Conservation (phyloP, 805 yeast species). For the Naumovozyma baii region DNA sequence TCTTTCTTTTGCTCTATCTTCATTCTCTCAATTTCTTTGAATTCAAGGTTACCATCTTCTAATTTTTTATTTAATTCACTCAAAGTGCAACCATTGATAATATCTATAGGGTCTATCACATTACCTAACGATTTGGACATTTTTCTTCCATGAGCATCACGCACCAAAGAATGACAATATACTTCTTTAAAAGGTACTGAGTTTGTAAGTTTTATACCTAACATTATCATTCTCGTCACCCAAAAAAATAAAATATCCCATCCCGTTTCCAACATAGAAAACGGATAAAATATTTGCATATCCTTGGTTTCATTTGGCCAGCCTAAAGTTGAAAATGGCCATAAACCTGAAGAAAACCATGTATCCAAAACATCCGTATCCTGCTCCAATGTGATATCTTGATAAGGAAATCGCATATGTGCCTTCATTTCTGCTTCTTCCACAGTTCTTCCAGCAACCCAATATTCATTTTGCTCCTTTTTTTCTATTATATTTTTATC, state of each 20-base stretch:
- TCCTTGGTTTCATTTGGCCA: constrained; percentile 81
- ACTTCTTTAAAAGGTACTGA: constrained; percentile 87
- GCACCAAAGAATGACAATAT: constrained; percentile 94
- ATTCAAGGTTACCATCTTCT: constrained; percentile 70
- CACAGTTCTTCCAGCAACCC: constrained; percentile 79
- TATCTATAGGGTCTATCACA: constrained; percentile 91
- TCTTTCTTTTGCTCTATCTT: constrained; percentile 73
- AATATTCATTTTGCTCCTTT: constrained; percentile 42
- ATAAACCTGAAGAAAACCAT: constrained; percentile 97
- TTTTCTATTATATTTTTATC: constrained; percentile 8
- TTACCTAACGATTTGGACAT: constrained; percentile 97
- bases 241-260: constrained; percentile 99
- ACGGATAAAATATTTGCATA: constrained; percentile 69
- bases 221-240: constrained; percentile 92
- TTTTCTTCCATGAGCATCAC: constrained; percentile 97
- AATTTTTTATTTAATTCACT: constrained; percentile 69
- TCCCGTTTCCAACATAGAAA: constrained; percentile 91
- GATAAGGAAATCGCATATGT: constrained; percentile 51
- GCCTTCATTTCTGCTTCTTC: constrained; percentile 85
- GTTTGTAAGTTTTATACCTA: constrained; percentile 83
- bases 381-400: constrained; percentile 66
- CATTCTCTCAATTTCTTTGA: constrained; percentile 75
- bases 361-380: constrained; percentile 97
- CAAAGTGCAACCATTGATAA: constrained; percentile 74
- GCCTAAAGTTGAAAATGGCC: constrained; percentile 94